phyloP scores from a whole-genome alignment of 2,329 filamentous ascomycete species.

The Paraphaeosphaeria sporulosa region DNA sequence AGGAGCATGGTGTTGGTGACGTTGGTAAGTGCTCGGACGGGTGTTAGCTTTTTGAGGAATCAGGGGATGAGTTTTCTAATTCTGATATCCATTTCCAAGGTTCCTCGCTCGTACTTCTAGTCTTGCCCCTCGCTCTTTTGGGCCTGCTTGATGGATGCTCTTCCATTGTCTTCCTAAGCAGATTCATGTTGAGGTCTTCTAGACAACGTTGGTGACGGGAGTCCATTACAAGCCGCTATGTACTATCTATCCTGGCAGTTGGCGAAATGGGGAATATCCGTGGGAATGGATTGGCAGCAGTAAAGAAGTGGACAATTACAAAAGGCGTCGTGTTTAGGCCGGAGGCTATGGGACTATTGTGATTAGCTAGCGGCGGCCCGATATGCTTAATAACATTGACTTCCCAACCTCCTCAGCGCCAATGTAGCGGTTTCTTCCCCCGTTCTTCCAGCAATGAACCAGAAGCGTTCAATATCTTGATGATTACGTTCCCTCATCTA shows the following conservation, averaged over 20 bases:
- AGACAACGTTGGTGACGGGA: neutral
- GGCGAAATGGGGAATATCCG: neutral
- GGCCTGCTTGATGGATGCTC: too few species aligned
- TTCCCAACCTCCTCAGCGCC: neutral
- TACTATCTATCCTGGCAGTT: neutral
- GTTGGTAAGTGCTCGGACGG: too few species aligned
- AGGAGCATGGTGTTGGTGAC: conserved; percentile 43
- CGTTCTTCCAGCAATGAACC: too few species aligned
- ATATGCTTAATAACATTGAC: neutral
- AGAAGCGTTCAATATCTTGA: too few species aligned
- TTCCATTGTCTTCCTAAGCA: neutral
- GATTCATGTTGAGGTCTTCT: conserved; percentile 1
- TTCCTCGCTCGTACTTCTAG: neutral
- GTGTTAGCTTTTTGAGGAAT: too few species aligned
- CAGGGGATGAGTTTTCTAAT: too few species aligned
- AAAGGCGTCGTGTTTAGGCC: neutral
- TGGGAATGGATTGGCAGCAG: neutral
- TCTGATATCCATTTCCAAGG: neutral
- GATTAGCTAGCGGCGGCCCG: neutral
- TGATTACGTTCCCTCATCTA: too few species aligned
- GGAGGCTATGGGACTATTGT: neutral
- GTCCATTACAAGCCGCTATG: neutral
- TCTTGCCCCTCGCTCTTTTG: conserved; percentile 2
- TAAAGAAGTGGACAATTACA: neutral
- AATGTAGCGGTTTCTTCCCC: too few species aligned